A percentile compares a stretch with the other conserved stretches of the same genome.
These are phyloP conservation scores for Pichia sp. DNA, from an alignment of 1,139 yeast genomes.

Conservation along the genomic window DNA sequence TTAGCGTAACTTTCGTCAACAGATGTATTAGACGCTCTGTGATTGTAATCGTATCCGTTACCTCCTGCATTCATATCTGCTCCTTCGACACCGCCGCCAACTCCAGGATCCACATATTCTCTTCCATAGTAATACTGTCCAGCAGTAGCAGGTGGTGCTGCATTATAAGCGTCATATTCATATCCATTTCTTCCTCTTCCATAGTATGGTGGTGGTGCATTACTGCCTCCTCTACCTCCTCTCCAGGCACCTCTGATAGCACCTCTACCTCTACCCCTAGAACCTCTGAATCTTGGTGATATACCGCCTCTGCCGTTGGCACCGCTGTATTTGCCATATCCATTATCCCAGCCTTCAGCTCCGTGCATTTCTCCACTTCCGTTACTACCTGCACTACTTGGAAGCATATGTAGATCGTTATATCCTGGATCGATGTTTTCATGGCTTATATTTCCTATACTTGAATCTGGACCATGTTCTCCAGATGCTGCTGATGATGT, in stretches of 20 bases:
- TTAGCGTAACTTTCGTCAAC: not conserved
- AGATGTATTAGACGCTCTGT: not conserved
- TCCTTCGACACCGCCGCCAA: not conserved
- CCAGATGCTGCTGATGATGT: not conserved
- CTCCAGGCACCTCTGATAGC: slow-evolving; percentile 1
- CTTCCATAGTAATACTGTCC: slow-evolving; percentile 2
- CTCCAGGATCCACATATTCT: not conserved
- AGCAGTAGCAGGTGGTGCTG: not conserved
- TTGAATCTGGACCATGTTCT: not conserved
- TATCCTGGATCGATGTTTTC: not conserved
- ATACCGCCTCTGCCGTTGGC: not conserved
- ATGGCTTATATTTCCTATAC: slow-evolving; percentile 1
- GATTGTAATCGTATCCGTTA: not conserved
- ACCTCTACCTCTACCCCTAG: slow-evolving; percentile 10
- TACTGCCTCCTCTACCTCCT: slow-evolving; percentile 1
- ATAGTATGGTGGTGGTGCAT: not conserved
- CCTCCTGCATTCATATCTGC: not conserved
- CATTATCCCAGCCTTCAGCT: slow-evolving; percentile 2
- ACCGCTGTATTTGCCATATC: not conserved
- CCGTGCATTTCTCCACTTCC: slow-evolving; percentile 11
- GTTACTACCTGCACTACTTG: slow-evolving; percentile 18
- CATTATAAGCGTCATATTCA: slow-evolving; percentile 3
- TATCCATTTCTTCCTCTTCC: slow-evolving; percentile 1
- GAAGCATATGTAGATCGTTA: not conserved
- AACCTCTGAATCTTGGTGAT: not conserved